Evolutionary conservation across 805 yeast genomes (phyloP).

Genomic region (Komagataella ulmi): DNA sequence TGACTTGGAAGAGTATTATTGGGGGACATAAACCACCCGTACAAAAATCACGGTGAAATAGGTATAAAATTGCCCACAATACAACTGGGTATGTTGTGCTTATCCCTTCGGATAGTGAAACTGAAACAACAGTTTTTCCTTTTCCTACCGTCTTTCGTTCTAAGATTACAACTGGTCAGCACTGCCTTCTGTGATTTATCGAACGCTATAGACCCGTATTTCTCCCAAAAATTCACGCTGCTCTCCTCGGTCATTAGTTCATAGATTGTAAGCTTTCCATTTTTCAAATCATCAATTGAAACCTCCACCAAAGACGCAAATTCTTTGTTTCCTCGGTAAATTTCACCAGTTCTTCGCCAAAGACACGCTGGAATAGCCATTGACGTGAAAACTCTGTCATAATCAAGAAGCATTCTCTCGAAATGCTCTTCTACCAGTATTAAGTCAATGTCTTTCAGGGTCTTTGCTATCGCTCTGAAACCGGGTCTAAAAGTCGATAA

Average conservation of each 20-base stretch:
- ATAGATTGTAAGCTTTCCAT: slow-evolving; percentile 84
- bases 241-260: slow-evolving; percentile 93
- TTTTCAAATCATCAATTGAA: slow-evolving; percentile 78
- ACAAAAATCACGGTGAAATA: slow-evolving; percentile 26
- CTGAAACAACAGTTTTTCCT: slow-evolving; percentile 85
- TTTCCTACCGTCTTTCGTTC: slow-evolving; percentile 71
- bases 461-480: slow-evolving; percentile 82
- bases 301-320: slow-evolving; percentile 90
- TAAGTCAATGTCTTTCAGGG: slow-evolving; percentile 81
- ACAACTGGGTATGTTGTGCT: slow-evolving; percentile 91
- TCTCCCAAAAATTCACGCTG: slow-evolving; percentile 96
- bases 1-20: neutral
- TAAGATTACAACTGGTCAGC: slow-evolving; percentile 75
- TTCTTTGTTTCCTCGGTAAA: slow-evolving; percentile 88
- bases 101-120: slow-evolving; percentile 83
- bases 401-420: slow-evolving; percentile 85
- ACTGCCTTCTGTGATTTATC: slow-evolving; percentile 95
- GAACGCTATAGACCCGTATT: slow-evolving; percentile 91
- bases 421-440: slow-evolving; percentile 88
- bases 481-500: slow-evolving; percentile 82
- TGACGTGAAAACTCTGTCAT: slow-evolving; percentile 89
- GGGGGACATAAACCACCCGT: neutral
- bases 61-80: slow-evolving; percentile 94
- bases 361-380: slow-evolving; percentile 97
- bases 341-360: slow-evolving; percentile 96